Evolutionary conservation across 768 basidiomycete genomes (phyloP).

Genomic region (Collybiopsis confluens): DNA sequence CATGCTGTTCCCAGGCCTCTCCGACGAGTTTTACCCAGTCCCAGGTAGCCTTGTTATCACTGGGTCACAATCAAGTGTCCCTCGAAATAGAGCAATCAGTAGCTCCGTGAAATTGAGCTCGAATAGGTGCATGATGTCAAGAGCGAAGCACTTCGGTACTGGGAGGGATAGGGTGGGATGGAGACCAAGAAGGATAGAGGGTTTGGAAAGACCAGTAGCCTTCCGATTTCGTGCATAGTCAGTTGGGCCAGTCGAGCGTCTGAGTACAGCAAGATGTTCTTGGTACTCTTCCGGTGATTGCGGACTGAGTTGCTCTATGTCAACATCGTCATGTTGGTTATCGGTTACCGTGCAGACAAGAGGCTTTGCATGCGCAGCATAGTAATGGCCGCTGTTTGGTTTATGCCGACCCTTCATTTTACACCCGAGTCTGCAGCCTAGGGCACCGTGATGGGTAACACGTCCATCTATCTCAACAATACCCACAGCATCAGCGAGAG

Average conservation of each 20-base stretch:
- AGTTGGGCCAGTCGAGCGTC: conserved; percentile 16
- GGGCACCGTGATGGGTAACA: conserved; percentile 20
- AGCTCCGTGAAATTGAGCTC: conserved; percentile 29
- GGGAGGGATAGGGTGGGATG: conserved; percentile 10
- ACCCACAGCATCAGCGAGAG: conserved; percentile 20
- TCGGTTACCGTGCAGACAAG: conserved; percentile 12
- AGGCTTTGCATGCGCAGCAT: conserved; percentile 18
- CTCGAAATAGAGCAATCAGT: conserved; percentile 20
- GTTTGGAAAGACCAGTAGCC: conserved; percentile 13
- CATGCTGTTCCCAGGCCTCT: conserved; percentile 21
- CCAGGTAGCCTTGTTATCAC: conserved; percentile 11
- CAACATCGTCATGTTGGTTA: not conserved
- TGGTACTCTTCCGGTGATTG: not conserved
- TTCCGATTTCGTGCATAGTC: too few species aligned
- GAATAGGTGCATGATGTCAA: conserved; percentile 18
- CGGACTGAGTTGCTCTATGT: not conserved
- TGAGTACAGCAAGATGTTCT: conserved; percentile 1
- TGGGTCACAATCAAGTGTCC: conserved; percentile 8
- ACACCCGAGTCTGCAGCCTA: conserved; percentile 20
- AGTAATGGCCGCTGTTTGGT: conserved; percentile 15
- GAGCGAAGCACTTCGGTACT: too few species aligned
- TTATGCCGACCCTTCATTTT: conserved; percentile 14
- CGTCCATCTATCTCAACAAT: conserved; percentile 21
- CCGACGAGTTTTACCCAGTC: conserved; percentile 13
- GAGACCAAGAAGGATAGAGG: conserved; percentile 5